phyloP scores from a whole-genome alignment of 2,329 filamentous ascomycete species.

The Neobulgaria alba region DNA sequence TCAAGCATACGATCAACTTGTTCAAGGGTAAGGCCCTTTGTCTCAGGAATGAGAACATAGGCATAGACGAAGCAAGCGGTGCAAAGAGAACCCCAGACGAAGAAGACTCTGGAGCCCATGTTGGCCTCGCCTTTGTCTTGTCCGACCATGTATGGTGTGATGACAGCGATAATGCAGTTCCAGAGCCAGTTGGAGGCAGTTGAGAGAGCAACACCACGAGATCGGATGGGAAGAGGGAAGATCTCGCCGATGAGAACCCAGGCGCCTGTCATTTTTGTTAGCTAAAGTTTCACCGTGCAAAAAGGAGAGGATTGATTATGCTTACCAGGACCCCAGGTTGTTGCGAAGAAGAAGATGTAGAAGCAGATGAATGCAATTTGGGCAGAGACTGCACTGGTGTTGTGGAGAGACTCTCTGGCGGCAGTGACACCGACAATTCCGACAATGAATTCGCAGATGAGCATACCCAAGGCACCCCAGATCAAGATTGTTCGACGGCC shows the following conservation, averaged over 20 bases:
- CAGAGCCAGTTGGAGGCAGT: constrained; percentile 89
- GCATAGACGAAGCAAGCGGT: constrained; percentile 45
- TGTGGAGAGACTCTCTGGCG: constrained; percentile 45
- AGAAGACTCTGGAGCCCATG: constrained; percentile 32
- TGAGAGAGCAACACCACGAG: constrained; percentile 77
- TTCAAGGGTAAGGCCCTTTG: constrained; percentile 65
- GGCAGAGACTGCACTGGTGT: constrained; percentile 47
- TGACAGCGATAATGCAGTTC: constrained; percentile 65
- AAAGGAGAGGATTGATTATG: no score
- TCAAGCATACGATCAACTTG: constrained; percentile 60
- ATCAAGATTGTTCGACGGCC: constrained; percentile 77
- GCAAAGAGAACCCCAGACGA: constrained; percentile 55
- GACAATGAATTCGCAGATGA: constrained; percentile 78
- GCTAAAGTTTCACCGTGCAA: no score
- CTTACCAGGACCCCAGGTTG: constrained; percentile 66
- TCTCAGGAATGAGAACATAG: constrained; percentile 58
- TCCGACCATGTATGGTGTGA: constrained; percentile 65
- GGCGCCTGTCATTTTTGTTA: no score
- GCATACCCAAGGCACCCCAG: constrained; percentile 71
- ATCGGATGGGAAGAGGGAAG: constrained; percentile 81
- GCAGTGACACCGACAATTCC: constrained; percentile 63
- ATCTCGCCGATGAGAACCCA: constrained; percentile 86
- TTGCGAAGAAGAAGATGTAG: constrained; percentile 90
- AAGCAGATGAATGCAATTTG: constrained; percentile 85
- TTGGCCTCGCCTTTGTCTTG: constrained; percentile 39